Percentiles rank a stretch among this genome's conserved stretches.
phyloP scores from a whole-genome alignment of 2,329 filamentous ascomycete genomes.

The Cephalotrichum gorgonifer region DNA sequence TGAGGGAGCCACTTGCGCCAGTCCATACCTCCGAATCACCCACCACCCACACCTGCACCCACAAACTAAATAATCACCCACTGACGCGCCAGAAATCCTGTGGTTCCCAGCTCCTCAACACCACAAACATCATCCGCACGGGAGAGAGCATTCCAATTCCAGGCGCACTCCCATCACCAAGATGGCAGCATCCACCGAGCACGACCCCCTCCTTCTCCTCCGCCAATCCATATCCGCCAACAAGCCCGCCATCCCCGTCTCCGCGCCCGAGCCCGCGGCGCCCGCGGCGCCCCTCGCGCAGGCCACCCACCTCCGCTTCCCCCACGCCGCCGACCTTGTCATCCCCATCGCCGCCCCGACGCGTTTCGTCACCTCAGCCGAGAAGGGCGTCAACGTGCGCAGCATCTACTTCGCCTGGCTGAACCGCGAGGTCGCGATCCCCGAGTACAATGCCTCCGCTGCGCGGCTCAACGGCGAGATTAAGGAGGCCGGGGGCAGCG shows the following conservation, averaged over 20 bases:
- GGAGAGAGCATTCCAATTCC: background rate
- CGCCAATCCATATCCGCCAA: constrained; percentile 70
- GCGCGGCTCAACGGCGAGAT: constrained; percentile 73
- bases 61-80: background rate
- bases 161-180: background rate
- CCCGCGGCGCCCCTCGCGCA: constrained; percentile 56
- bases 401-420: constrained; percentile 95
- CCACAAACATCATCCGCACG: background rate
- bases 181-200: constrained; percentile 40
- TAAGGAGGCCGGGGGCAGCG: constrained; percentile 44
- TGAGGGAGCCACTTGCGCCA: too few species aligned
- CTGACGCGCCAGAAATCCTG: too few species aligned
- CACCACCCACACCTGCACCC: background rate
- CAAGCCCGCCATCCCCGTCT: constrained; percentile 62
- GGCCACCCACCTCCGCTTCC: constrained; percentile 73
- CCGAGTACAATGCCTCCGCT: constrained; percentile 81
- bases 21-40: too few species aligned
- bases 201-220: constrained; percentile 74
- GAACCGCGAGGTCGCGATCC: constrained; percentile 81
- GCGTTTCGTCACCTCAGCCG: constrained; percentile 68
- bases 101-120: too few species aligned
- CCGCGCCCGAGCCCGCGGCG: constrained; percentile 53
- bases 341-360: constrained; percentile 66
- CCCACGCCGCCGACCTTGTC: constrained; percentile 45
- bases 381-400: constrained; percentile 70